A percentile compares a stretch with the other conserved stretches of the same genome.
Conservation (phyloP, 2,329 filamentous ascomycete genomes). For the Eutypella sp. region DNA sequence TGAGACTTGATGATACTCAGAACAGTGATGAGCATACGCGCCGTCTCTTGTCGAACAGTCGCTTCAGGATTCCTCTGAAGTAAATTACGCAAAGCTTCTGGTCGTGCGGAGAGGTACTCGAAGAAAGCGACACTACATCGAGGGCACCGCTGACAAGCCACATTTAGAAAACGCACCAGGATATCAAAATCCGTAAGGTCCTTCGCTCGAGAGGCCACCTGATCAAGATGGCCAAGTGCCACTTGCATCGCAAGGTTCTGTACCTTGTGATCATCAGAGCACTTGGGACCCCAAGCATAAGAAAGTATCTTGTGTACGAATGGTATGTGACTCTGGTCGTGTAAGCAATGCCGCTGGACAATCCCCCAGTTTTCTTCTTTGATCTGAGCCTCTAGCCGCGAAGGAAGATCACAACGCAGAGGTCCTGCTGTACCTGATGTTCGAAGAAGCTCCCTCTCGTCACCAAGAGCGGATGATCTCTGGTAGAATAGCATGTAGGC, state of each 20-base stretch:
- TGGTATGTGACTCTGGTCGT: constrained; percentile 64
- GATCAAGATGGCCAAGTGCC: constrained; percentile 64
- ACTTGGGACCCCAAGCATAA: constrained; percentile 48
- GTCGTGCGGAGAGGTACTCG: constrained; percentile 54
- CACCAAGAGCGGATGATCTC: constrained; percentile 61
- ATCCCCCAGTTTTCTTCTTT: constrained; percentile 66
- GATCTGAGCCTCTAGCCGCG: constrained; percentile 54
- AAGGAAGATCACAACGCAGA: constrained; percentile 41
- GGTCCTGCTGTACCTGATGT: constrained; percentile 30
- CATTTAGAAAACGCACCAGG: constrained; percentile 45
- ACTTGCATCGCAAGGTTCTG: constrained; percentile 50
- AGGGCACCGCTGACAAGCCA: constrained; percentile 44
- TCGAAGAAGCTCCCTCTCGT: constrained; percentile 44
- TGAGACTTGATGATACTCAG: constrained; percentile 47
- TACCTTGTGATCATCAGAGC: constrained; percentile 41
- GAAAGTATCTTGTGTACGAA: constrained; percentile 62
- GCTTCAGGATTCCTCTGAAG: constrained; percentile 57
- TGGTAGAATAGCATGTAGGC: constrained; percentile 99
- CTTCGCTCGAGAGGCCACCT: constrained; percentile 67
- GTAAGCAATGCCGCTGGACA: constrained; percentile 73
- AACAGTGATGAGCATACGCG: constrained; percentile 46
- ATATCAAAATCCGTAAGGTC: constrained; percentile 58
- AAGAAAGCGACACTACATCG: constrained; percentile 56
- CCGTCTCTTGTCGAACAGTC: constrained; percentile 48
- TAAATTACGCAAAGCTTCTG: constrained; percentile 57